A percentile compares a stretch with the other conserved stretches of the same genome.
Conservation (phyloP, 129 eudicot genomes). For the Artemisia tridentata region DNA sequence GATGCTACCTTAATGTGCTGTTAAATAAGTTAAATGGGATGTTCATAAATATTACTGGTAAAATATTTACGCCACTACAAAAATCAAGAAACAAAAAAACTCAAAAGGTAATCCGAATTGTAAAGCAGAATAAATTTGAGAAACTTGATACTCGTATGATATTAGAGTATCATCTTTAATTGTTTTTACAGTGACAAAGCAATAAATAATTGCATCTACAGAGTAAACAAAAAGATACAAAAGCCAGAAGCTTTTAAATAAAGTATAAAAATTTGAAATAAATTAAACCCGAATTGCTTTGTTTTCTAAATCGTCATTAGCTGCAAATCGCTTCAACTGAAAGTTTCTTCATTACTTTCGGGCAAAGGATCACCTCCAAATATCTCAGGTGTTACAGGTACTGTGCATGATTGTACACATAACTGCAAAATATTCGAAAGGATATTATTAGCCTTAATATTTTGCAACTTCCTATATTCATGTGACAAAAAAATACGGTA, state of each 20-base stretch:
- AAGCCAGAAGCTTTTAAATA: slow-evolving; percentile 40
- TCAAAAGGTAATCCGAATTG: neutral
- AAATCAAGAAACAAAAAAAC: neutral
- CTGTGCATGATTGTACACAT: slow-evolving; percentile 77
- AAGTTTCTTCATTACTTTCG: slow-evolving; percentile 86
- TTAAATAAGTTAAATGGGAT: no score
- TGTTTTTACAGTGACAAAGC: slow-evolving; percentile 25
- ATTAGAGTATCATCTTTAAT: slow-evolving; percentile 25
- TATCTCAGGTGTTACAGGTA: slow-evolving; percentile 73
- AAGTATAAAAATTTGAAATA: neutral
- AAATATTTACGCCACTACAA: no score
- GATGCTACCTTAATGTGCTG: no score
- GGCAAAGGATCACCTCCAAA: slow-evolving; percentile 99
- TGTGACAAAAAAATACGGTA: neutral
- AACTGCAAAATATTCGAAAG: slow-evolving; percentile 42
- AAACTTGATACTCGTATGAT: slow-evolving; percentile 26
- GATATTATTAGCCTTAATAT: neutral
- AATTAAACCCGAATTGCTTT: slow-evolving; percentile 10
- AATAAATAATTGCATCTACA: slow-evolving; percentile 25
- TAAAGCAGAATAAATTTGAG: neutral
- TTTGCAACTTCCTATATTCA: neutral
- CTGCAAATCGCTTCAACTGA: slow-evolving; percentile 97
- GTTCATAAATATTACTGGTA: neutral
- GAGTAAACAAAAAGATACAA: no score
- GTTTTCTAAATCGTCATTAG: slow-evolving; percentile 31